Evolutionary conservation across 2,329 filamentous ascomycete species (phyloP), one percentile per base, ranked within the genome.

Genomic region (Penicillium psychrosexuale): DNA sequence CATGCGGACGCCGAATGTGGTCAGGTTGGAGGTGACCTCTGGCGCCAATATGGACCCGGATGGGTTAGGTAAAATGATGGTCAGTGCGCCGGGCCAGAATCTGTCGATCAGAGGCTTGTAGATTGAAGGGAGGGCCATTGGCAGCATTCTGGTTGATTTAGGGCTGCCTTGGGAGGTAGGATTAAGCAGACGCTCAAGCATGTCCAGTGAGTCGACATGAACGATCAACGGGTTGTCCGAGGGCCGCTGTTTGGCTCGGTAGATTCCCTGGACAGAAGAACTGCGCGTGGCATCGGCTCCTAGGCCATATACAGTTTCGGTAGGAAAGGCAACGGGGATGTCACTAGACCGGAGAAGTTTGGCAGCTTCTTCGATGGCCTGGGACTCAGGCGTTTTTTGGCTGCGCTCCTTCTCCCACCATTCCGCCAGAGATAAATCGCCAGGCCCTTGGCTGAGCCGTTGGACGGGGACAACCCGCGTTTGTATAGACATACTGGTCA

Each of bases 31-130:
- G 3, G 94, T 97, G 11, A 97, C 93, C 73, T 97, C 91, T n/a
- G 89, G 85, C 0, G 93, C 92, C 7, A 99, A 81, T 13, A 80
- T 80, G 1, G 88, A 89, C 28, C 79, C 72, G n/a, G 76, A 65
- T 0, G 90, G 89, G 47, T 90, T 88, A 0, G 88, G 90, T 7
- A 99, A 80, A 42, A 99, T 82, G 59, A 99, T 91, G 0, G 94
- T 99, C 50, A 99, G 75, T 0, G 94, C 92, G 0, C 94, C 94
- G 0, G 94, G 94, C 94, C 94, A 99, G 79, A 97, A 99, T 40
- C 80, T 81, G 53, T 84, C 77, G 53, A 97, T 90, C 22, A 99
- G 75, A 0, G 90, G 79, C 55, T 80, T 80, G 74, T 99, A 99
- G 65, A 92, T 88, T 1, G 77, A 71, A 0, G 92, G 91, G 39